Percentiles rank a stretch among this genome's conserved stretches.
Conservation (phyloP, 441 rosid species). For the Arabidopsis hybrid region DNA sequence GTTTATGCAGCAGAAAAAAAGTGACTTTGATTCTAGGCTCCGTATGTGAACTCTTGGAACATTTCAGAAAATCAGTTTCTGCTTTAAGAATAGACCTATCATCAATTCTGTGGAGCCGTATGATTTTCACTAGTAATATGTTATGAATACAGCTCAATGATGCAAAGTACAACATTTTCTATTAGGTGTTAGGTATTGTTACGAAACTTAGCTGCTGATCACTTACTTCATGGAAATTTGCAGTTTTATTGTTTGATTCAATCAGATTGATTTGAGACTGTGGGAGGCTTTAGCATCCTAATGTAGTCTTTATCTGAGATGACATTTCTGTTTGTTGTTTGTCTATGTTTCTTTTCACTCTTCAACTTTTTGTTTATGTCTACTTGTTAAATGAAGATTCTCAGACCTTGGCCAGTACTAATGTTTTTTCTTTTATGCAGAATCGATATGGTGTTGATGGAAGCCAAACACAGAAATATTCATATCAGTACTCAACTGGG, state of each 20-base stretch:
- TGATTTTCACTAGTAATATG: neutral
- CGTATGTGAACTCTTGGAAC: neutral
- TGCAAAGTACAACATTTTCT: neutral
- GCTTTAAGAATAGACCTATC: neutral
- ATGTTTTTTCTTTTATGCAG: constrained; percentile 46
- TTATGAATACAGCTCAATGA: too few species aligned
- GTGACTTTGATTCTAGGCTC: neutral
- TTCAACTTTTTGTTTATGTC: neutral
- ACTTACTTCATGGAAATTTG: too few species aligned
- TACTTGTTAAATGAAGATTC: too few species aligned
- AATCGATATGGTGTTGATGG: constrained; percentile 64
- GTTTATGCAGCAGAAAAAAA: constrained; percentile 18
- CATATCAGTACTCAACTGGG: constrained; percentile 64
- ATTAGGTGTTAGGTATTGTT: constrained; percentile 9
- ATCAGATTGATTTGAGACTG: neutral
- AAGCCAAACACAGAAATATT: constrained; percentile 63
- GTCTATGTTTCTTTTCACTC: constrained; percentile 2
- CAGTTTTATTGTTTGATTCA: too few species aligned
- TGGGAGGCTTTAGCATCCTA: constrained; percentile 16
- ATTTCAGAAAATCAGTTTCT: neutral
- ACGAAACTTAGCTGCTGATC: neutral
- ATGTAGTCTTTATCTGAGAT: constrained; percentile 20
- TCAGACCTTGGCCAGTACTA: neutral
- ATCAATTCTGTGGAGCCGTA: neutral
- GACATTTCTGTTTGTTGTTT: constrained; percentile 12